Percentiles rank a stretch among this genome's conserved stretches.
phyloP scores from a whole-genome alignment of 1,284 basidiomycete species.

The Malassezia arunalokei region DNA sequence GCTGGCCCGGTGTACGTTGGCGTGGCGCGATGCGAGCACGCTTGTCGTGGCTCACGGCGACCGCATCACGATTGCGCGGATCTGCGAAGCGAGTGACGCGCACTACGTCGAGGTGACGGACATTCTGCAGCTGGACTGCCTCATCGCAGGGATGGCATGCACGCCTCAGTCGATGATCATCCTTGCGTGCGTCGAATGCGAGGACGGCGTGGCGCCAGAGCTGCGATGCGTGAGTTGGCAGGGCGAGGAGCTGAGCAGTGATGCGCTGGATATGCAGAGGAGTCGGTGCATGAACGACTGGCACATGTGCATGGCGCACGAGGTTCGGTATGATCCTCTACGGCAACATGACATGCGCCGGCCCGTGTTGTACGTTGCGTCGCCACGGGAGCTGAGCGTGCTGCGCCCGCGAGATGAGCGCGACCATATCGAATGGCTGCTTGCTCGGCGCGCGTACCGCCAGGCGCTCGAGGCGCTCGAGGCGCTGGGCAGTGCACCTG shows the following conservation, averaged over 20 bases:
- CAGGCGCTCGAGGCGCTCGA: constrained; percentile 80
- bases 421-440: constrained; percentile 86
- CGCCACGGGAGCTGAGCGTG: constrained; percentile 72
- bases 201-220: constrained; percentile 59
- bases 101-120: constrained; percentile 67
- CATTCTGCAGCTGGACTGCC: constrained; percentile 85
- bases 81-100: constrained; percentile 18
- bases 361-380: constrained; percentile 61
- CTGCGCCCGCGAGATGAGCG: constrained; percentile 72
- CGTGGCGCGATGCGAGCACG: constrained; percentile 78
- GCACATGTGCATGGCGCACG: constrained; percentile 50
- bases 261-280: constrained; percentile 64
- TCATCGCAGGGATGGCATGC: constrained; percentile 80
- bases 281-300: constrained; percentile 86
- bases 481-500: constrained; percentile 49
- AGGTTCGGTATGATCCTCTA: constrained; percentile 11
- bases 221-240: constrained; percentile 74
- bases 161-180: constrained; percentile 61
- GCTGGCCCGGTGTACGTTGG: constrained; percentile 76
- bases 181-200: constrained; percentile 56
- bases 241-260: constrained; percentile 78
- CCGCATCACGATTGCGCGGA: constrained; percentile 68
- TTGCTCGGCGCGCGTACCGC: constrained; percentile 71
- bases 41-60: constrained; percentile 90
- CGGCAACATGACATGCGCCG: neutral